Conservation (phyloP, 495 filamentous ascomycete genomes). For the Aspergillus avenaceus region DNA sequence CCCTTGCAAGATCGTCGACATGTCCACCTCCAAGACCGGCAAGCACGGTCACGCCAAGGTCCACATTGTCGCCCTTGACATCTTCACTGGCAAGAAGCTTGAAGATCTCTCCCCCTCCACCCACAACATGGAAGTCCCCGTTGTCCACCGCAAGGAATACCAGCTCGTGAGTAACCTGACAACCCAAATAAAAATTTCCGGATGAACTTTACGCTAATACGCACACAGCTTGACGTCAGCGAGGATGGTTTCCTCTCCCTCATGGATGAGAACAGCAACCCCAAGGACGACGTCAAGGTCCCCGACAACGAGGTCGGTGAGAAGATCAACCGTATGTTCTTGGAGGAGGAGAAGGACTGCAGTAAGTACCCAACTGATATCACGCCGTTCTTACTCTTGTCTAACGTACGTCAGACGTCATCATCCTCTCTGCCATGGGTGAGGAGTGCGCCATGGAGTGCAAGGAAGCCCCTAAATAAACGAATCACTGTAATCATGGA, state of each 20-base stretch:
- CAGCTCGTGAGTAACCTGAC: constrained; percentile 67
- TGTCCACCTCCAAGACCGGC: constrained; percentile 99
- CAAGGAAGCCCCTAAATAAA: constrained; percentile 74
- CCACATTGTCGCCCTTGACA: constrained; percentile 93
- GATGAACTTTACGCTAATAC: neutral
- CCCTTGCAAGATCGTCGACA: constrained; percentile 99
- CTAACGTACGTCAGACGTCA: constrained; percentile 59
- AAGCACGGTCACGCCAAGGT: constrained; percentile 99
- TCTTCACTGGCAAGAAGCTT: constrained; percentile 99
- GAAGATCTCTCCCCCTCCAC: constrained; percentile 99
- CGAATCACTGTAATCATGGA: constrained; percentile 21
- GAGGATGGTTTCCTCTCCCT: constrained; percentile 91
- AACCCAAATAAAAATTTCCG: neutral
- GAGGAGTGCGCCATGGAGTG: constrained; percentile 89
- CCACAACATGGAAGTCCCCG: constrained; percentile 99
- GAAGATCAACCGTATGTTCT: constrained; percentile 72
- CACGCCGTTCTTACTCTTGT: neutral
- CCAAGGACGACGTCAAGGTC: constrained; percentile 92
- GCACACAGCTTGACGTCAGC: constrained; percentile 70
- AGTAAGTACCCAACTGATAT: constrained; percentile 56
- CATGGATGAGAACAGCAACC: constrained; percentile 72
- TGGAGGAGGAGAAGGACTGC: constrained; percentile 69
- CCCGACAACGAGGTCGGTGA: constrained; percentile 86
- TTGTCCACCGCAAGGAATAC: constrained; percentile 85
- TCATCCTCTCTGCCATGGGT: constrained; percentile 90